Evolutionary conservation across 495 filamentous ascomycete species (phyloP).

Genomic region (Niebla homalea): DNA sequence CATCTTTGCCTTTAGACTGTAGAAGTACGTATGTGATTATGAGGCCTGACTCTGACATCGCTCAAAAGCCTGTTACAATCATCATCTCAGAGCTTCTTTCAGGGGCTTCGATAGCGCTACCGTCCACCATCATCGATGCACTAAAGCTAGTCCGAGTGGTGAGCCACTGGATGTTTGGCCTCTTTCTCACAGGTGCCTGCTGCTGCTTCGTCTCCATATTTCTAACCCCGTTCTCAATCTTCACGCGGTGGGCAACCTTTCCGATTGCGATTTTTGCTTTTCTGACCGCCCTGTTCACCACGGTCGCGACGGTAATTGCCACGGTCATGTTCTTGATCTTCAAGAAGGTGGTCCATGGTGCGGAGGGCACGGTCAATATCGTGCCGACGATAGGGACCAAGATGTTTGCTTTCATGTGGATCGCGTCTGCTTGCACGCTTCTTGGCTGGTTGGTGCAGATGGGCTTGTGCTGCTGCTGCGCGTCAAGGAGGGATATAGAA

Average conservation of each 20-base stretch:
- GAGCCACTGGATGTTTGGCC: slow-evolving; percentile 83
- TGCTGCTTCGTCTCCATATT: slow-evolving; percentile 58
- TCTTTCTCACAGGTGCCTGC: slow-evolving; percentile 59
- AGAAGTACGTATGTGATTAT: too few relatives aligned
- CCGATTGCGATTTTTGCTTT: slow-evolving; percentile 47
- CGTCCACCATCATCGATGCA: slow-evolving; percentile 53
- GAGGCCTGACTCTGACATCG: too few relatives aligned
- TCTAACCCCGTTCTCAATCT: slow-evolving; percentile 42
- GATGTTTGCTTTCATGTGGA: slow-evolving; percentile 91
- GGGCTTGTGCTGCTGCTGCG: slow-evolving; percentile 61
- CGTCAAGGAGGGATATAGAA: slow-evolving; percentile 43
- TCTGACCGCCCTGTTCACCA: slow-evolving; percentile 48
- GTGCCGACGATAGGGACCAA: slow-evolving; percentile 48
- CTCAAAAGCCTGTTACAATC: slow-evolving; percentile 50
- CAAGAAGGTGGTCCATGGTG: slow-evolving; percentile 49
- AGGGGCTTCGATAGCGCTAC: slow-evolving; percentile 72
- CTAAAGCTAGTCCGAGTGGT: slow-evolving; percentile 61
- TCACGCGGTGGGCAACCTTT: slow-evolving; percentile 35
- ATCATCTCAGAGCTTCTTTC: slow-evolving; percentile 61
- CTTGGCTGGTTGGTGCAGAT: slow-evolving; percentile 58
- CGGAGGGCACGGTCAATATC: slow-evolving; percentile 59
- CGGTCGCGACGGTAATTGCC: slow-evolving; percentile 57
- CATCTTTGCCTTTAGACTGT: too few relatives aligned
- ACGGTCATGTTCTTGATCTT: slow-evolving; percentile 75
- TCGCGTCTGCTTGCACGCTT: slow-evolving; percentile 51